Evolutionary conservation across 2,329 filamentous ascomycete species (phyloP), one percentile per base, ranked within the genome.

Genomic region (Thermoascus crustaceus): DNA sequence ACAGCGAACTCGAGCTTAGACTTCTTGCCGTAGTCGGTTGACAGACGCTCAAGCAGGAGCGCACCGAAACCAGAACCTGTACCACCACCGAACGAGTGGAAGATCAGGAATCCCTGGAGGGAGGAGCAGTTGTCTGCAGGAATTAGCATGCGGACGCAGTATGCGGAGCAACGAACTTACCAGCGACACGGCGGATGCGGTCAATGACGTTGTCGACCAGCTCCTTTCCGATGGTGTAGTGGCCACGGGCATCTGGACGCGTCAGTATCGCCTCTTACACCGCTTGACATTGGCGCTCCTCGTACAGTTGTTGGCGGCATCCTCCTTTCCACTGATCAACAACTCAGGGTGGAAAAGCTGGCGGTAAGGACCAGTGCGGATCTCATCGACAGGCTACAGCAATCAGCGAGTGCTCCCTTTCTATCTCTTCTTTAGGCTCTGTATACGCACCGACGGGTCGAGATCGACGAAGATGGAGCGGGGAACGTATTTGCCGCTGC

Each of bases 141-240:
- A 22, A 17, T 18, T 17, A 20, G 25, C 9, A 11, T 42, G 8
- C 34, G 36, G 9, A 7, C 25, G 4, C 13, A 14, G 7, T 11
- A 16, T 16, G 30, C 14, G 17, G 7, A n/a, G 4, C 17, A 11
- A 11, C 4, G 17, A 34, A 46, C 63, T 31, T 62, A 78, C 75
- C 75, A 56, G 72, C 71, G 48, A 81, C 73, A 47, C 75, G 73
- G 47, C 76, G 75, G 50, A 81, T 72, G 49, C 74, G 75, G 49
- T 80, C 76, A 53, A 79, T 68, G 38, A 80, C 76, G 37, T 64
- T 69, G 50, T 80, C 76, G 40, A 78, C 69, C 48, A 80, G 68
- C 55, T 80, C 77, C 63, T 80, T 81, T 52, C 77, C 77, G 51
- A 80, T 72, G 29, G 77, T 81, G 58, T 81, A 81, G 61, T 81